Percentiles rank a stretch among this genome's conserved stretches.
These are phyloP conservation scores for Paramarasmius palmivorus DNA, from an alignment of 1,284 basidiomycete species.

Conservation along the genomic window DNA sequence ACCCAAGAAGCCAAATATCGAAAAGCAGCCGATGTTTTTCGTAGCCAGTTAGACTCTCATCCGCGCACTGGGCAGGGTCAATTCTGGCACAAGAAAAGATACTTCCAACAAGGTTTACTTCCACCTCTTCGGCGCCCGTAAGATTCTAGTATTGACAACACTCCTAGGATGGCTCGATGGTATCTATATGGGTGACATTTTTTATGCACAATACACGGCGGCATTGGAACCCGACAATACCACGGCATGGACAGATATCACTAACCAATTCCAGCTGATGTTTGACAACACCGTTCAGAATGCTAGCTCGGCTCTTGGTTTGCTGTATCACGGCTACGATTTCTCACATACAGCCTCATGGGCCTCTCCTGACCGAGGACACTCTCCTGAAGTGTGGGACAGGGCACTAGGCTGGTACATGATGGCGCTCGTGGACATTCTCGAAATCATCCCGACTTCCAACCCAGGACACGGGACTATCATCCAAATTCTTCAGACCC, in stretches of 20 bases:
- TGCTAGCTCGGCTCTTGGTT: slow-evolving; percentile 31
- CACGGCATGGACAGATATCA: slow-evolving; percentile 48
- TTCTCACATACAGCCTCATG: slow-evolving; percentile 40
- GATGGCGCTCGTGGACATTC: slow-evolving; percentile 50
- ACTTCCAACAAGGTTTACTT: slow-evolving; percentile 40
- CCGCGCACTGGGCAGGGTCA: slow-evolving; percentile 44
- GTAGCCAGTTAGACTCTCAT: slow-evolving; percentile 39
- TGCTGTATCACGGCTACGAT: slow-evolving; percentile 53
- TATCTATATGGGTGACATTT: slow-evolving; percentile 49
- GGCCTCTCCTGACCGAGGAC: slow-evolving; percentile 46
- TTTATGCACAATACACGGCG: slow-evolving; percentile 43
- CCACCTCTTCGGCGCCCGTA: not conserved
- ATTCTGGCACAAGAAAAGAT: slow-evolving; percentile 44
- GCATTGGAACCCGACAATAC: slow-evolving; percentile 36
- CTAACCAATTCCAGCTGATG: slow-evolving; percentile 43
- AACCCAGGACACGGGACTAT: slow-evolving; percentile 31
- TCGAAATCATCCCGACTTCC: slow-evolving; percentile 37
- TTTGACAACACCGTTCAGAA: slow-evolving; percentile 43
- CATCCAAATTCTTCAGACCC: slow-evolving; percentile 31
- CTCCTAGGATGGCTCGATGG: slow-evolving; percentile 47
- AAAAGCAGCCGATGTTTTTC: slow-evolving; percentile 36
- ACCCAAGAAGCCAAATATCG: slow-evolving; percentile 38
- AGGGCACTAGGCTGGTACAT: slow-evolving; percentile 50
- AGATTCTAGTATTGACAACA: not conserved
- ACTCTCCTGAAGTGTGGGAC: slow-evolving; percentile 50